These are phyloP conservation scores for Boletus rubescentipes DNA, from an alignment of 768 basidiomycete genomes.

Conservation along the genomic window DNA sequence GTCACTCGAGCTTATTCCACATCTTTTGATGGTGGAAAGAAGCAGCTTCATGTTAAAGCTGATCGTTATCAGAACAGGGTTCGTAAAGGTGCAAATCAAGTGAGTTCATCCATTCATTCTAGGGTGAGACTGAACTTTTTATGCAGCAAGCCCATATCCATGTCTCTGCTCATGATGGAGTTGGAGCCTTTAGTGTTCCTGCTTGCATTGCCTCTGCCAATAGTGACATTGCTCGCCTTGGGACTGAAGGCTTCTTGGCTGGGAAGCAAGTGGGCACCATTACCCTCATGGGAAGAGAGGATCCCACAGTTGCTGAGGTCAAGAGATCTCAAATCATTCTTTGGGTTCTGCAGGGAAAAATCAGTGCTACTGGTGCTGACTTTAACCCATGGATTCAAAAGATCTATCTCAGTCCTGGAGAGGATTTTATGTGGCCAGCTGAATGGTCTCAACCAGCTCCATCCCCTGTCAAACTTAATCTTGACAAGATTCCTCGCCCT, in stretches of 20 bases:
- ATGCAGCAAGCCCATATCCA: conserved; percentile 20
- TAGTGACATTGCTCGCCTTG: conserved; percentile 22
- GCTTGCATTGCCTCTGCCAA: conserved; percentile 17
- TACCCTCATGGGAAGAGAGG: conserved; percentile 52
- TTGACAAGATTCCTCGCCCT: conserved; percentile 21
- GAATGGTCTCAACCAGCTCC: conserved; percentile 25
- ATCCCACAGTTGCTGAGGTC: conserved; percentile 57
- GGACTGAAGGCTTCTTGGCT: conserved; percentile 25
- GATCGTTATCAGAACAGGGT: conserved; percentile 33
- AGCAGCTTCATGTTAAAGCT: conserved; percentile 16
- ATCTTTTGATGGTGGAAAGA: conserved; percentile 10
- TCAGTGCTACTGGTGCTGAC: conserved; percentile 23
- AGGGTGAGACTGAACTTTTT: neutral
- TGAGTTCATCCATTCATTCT: conserved; percentile 16
- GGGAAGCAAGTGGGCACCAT: conserved; percentile 37
- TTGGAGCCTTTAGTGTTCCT: conserved; percentile 24
- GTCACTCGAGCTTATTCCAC: conserved; percentile 23
- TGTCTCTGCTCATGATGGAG: conserved; percentile 20
- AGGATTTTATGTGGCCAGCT: conserved; percentile 39
- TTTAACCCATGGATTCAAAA: conserved; percentile 39
- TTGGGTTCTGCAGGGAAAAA: conserved; percentile 35
- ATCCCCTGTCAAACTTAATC: conserved; percentile 17
- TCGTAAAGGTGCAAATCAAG: conserved; percentile 37
- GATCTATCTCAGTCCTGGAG: conserved; percentile 32
- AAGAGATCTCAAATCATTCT: conserved; percentile 36